A percentile compares a stretch with the other conserved stretches of the same genome.
phyloP scores from a whole-genome alignment of 768 basidiomycete genomes.

The Lactarius quietus region DNA sequence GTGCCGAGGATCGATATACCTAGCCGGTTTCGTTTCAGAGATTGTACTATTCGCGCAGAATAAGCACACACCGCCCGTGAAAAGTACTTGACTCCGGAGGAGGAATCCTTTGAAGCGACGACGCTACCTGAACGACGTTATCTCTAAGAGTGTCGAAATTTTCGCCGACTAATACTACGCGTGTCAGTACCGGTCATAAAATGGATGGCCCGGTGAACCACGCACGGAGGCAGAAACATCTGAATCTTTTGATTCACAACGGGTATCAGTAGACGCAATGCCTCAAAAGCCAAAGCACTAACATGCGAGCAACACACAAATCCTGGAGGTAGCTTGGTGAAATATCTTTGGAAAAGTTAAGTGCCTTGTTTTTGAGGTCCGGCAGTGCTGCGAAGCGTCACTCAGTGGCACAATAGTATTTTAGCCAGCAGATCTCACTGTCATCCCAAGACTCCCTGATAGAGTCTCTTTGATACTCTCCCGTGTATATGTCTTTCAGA shows the following conservation, averaged over 20 bases:
- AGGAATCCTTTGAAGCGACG: not conserved
- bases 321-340: conserved; percentile 7
- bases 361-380: conserved; percentile 1
- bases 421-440: not conserved
- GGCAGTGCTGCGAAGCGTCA: not conserved
- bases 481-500: conserved; percentile 14
- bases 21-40: not conserved
- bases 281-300: not conserved
- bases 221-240: conserved; percentile 18
- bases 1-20: not conserved
- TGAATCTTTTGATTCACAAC: conserved; percentile 5
- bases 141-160: conserved; percentile 7
- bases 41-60: too few relatives aligned
- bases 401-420: not conserved
- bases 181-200: not conserved
- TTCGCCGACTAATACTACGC: conserved; percentile 3
- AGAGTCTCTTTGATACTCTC: conserved; percentile 6
- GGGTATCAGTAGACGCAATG: not conserved
- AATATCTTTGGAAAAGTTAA: conserved; percentile 1
- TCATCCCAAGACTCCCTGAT: not conserved
- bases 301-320: conserved; percentile 16
- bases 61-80: conserved; percentile 4
- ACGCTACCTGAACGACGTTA: not conserved
- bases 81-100: conserved; percentile 1
- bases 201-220: not conserved